Percentiles rank a stretch among this genome's conserved stretches.
These are phyloP conservation scores for Monosporascus cannonballus DNA, from an alignment of 2,329 filamentous ascomycete species.

Conservation along the genomic window DNA sequence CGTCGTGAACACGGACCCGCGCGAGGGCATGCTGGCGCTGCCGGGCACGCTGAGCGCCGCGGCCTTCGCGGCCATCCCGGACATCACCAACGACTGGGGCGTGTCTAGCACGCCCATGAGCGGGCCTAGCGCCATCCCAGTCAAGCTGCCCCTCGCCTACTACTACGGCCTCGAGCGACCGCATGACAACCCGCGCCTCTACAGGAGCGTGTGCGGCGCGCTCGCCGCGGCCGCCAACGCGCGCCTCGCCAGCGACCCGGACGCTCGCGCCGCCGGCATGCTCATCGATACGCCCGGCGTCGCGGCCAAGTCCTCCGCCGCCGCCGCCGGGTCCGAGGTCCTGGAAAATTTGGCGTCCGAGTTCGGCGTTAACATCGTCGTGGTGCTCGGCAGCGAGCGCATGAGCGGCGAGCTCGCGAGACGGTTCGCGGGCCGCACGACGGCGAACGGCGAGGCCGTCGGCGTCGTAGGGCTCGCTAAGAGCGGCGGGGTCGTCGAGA, in stretches of 20 bases:
- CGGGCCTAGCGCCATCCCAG: slow-evolving; percentile 79
- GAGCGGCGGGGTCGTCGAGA: slow-evolving; percentile 76
- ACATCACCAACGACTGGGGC: slow-evolving; percentile 77
- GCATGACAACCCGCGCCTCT: slow-evolving; percentile 67
- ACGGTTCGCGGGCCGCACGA: slow-evolving; percentile 55
- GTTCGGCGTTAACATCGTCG: slow-evolving; percentile 65
- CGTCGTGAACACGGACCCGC: slow-evolving; percentile 78
- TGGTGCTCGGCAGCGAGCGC: slow-evolving; percentile 74
- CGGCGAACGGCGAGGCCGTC: slow-evolving; percentile 59
- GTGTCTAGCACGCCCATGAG: slow-evolving; percentile 71
- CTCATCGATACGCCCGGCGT: slow-evolving; percentile 79
- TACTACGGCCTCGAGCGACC: slow-evolving; percentile 73
- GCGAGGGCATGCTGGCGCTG: slow-evolving; percentile 70
- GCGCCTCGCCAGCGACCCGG: slow-evolving; percentile 68
- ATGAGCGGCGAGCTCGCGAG: slow-evolving; percentile 69
- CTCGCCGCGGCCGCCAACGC: slow-evolving; percentile 74
- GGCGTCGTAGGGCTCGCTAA: slow-evolving; percentile 74
- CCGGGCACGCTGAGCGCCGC: slow-evolving; percentile 80
- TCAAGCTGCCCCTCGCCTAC: slow-evolving; percentile 88
- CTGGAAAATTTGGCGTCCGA: slow-evolving; percentile 68
- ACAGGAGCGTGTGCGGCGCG: slow-evolving; percentile 66
- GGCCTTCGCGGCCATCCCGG: slow-evolving; percentile 82
- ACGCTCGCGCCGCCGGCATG: slow-evolving; percentile 67
- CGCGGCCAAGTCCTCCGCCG: slow-evolving; percentile 49
- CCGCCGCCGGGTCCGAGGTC: slow-evolving; percentile 64